Evolutionary conservation across 2,329 filamentous ascomycete genomes (phyloP).

Genomic region (Ambrosiella cleistominuta): DNA sequence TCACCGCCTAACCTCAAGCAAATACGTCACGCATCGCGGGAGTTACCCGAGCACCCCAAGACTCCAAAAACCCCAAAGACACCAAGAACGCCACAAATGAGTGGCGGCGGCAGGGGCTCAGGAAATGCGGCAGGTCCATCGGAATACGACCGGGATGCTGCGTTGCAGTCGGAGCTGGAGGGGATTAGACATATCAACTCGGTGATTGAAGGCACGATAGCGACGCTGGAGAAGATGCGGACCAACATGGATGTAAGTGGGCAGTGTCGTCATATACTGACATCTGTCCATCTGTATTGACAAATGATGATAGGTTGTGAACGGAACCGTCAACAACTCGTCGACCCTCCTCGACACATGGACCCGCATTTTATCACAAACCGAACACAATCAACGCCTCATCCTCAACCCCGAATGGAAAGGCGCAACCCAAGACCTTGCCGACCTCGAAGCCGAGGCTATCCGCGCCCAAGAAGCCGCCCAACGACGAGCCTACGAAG

Average conservation of each 20-base stretch:
- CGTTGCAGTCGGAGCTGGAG: slow-evolving; percentile 62
- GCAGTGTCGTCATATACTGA: background rate
- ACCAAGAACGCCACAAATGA: slow-evolving; percentile 27
- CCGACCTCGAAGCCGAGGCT: slow-evolving; percentile 72
- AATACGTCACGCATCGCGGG: slow-evolving; percentile 17
- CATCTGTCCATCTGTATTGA: background rate
- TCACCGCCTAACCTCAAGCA: slow-evolving; percentile 19
- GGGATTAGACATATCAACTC: slow-evolving; percentile 74
- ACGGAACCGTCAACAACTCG: slow-evolving; percentile 68
- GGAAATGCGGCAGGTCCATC: background rate
- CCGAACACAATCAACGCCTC: slow-evolving; percentile 88
- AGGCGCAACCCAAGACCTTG: slow-evolving; percentile 69
- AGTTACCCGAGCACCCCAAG: slow-evolving; percentile 22
- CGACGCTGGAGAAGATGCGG: slow-evolving; percentile 52
- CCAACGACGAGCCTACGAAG: slow-evolving; percentile 59
- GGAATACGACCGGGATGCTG: slow-evolving; percentile 37
- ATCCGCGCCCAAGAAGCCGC: slow-evolving; percentile 56
- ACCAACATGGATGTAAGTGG: slow-evolving; percentile 58
- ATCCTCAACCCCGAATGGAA: slow-evolving; percentile 81
- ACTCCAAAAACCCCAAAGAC: slow-evolving; percentile 32
- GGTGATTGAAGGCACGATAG: slow-evolving; percentile 63
- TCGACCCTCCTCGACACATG: slow-evolving; percentile 85
- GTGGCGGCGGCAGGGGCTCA: slow-evolving; percentile 20
- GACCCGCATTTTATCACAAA: slow-evolving; percentile 90
- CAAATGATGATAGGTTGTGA: slow-evolving; percentile 46